These are phyloP conservation scores for Globisporangium spinosum DNA, from an alignment of 352 stramenopile genomes.

Conservation along the genomic window DNA sequence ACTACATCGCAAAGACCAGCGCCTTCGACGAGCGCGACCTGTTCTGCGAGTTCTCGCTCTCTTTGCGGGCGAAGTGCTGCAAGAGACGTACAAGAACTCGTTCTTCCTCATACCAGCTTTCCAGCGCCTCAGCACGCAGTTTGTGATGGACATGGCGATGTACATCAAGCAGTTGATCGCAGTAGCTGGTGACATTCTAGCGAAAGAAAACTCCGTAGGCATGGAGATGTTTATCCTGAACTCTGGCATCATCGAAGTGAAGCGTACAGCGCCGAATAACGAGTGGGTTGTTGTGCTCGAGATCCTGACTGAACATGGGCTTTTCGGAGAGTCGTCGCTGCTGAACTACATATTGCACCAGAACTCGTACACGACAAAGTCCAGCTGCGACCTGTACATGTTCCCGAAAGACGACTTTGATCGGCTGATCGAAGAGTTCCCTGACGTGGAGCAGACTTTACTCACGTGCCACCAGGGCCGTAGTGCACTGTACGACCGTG, in stretches of 20 bases:
- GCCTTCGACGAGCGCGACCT: constrained; percentile 74
- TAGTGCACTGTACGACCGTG: constrained; percentile 57
- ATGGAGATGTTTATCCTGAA: constrained; percentile 86
- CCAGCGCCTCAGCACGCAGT: constrained; percentile 63
- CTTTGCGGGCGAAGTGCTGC: constrained; percentile 66
- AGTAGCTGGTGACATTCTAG: constrained; percentile 60
- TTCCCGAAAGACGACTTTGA: constrained; percentile 82
- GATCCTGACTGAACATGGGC: constrained; percentile 57
- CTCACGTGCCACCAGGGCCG: constrained; percentile 57
- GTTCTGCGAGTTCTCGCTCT: constrained; percentile 72
- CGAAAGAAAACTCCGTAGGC: constrained; percentile 55
- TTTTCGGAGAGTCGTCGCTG: constrained; percentile 69
- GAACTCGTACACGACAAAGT: constrained; percentile 73
- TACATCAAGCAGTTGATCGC: constrained; percentile 82
- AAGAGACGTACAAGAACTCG: constrained; percentile 69
- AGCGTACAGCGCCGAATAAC: constrained; percentile 45
- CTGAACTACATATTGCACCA: constrained; percentile 72
- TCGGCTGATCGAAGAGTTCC: constrained; percentile 72
- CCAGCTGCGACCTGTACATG: constrained; percentile 72
- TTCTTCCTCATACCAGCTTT: constrained; percentile 77
- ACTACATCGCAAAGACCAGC: constrained; percentile 78
- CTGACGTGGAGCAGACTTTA: constrained; percentile 60
- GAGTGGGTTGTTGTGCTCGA: constrained; percentile 75
- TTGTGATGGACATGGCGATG: constrained; percentile 84
- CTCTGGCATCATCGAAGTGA: constrained; percentile 65